These are phyloP conservation scores for Myriosclerotinia duriaeana DNA, from an alignment of 2,329 filamentous ascomycete species.

Conservation along the genomic window DNA sequence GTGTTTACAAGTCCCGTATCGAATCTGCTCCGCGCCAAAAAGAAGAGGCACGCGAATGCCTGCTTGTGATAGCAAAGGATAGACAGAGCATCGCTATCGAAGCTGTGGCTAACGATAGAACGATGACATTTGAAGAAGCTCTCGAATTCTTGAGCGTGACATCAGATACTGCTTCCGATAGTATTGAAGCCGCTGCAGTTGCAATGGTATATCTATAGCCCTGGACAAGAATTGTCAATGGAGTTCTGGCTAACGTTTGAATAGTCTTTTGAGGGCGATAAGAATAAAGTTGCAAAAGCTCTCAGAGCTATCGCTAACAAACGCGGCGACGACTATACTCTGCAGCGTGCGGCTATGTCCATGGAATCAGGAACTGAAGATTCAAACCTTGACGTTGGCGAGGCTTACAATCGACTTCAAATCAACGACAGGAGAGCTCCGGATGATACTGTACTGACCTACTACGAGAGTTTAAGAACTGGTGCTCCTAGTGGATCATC, in stretches of 20 bases:
- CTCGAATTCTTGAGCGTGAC: constrained; percentile 56
- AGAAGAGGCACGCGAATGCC: constrained; percentile 53
- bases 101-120: constrained; percentile 54
- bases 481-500: constrained; percentile 37
- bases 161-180: constrained; percentile 37
- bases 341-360: constrained; percentile 35
- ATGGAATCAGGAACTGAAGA: constrained; percentile 36
- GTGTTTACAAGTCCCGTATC: constrained; percentile 58
- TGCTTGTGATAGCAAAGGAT: constrained; percentile 60
- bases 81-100: constrained; percentile 58
- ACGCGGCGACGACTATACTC: constrained; percentile 33
- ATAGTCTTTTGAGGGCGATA: constrained; percentile 38
- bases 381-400: constrained; percentile 33
- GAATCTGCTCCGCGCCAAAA: constrained; percentile 55
- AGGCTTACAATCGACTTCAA: constrained; percentile 41
- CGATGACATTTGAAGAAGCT: constrained; percentile 63
- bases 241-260: constrained; percentile 17
- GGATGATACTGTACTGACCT: constrained; percentile 39
- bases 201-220: constrained; percentile 35
- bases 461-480: constrained; percentile 37
- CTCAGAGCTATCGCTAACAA: constrained; percentile 38
- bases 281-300: constrained; percentile 36
- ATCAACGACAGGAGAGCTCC: constrained; percentile 33
- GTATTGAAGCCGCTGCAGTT: constrained; percentile 39
- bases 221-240: too few species aligned